Conservation (phyloP, 495 filamentous ascomycete genomes). For the Xylaria grammica region DNA sequence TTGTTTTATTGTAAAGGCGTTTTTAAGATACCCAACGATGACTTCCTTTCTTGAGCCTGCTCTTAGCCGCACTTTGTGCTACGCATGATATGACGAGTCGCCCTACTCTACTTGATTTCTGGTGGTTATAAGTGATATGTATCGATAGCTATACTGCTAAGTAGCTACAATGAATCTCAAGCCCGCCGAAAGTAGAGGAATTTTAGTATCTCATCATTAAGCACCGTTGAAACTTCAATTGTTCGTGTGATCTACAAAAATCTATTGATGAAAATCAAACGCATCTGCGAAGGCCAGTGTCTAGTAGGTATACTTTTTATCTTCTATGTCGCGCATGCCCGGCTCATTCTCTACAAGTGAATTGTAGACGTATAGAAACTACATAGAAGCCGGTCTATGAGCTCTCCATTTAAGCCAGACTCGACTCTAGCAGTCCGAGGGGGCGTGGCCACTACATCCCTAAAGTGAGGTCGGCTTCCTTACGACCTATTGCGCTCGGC, state of each 20-base stretch:
- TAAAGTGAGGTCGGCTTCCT: neutral
- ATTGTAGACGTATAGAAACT: neutral
- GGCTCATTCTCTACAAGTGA: neutral
- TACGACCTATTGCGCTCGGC: neutral
- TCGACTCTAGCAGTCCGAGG: neutral
- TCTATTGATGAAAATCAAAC: constrained; percentile 9
- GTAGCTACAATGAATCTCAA: too few species aligned
- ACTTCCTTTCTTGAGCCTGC: neutral
- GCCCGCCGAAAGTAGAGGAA: too few species aligned
- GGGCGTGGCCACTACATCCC: neutral
- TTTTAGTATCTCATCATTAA: too few species aligned
- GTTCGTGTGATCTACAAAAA: neutral
- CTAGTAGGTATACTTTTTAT: neutral
- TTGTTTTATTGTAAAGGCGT: neutral
- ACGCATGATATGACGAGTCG: neutral
- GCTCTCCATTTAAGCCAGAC: neutral
- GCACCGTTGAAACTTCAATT: too few species aligned
- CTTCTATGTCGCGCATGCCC: neutral
- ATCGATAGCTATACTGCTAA: neutral
- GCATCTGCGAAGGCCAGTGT: neutral
- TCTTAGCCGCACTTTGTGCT: neutral
- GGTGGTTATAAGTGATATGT: too few species aligned
- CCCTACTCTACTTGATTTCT: neutral
- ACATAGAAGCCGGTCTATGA: neutral
- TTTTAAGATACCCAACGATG: neutral